Conservation (phyloP, 2,329 filamentous ascomycete genomes). For the Xylaria sp. region DNA sequence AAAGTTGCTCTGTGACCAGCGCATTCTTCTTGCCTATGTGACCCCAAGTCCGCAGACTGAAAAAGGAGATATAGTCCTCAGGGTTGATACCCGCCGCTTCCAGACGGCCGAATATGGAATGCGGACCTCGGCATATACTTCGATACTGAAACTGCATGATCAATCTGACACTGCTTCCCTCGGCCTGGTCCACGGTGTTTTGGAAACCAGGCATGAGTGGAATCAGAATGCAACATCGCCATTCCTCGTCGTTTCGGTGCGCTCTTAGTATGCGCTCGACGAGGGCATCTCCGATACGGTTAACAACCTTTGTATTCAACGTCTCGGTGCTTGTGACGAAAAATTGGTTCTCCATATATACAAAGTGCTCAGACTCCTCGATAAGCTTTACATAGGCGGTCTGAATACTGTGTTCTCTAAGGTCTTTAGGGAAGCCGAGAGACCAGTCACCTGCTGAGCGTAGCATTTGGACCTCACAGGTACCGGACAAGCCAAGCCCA, state of each 20-base stretch:
- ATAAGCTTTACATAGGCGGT: conserved; percentile 96
- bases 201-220: conserved; percentile 99
- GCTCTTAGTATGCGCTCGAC: conserved; percentile 92
- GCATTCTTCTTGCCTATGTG: conserved; percentile 84
- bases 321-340: conserved; percentile 95
- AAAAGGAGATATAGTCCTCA: conserved; percentile 96
- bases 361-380: conserved; percentile 92
- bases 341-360: conserved; percentile 99
- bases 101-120: conserved; percentile 89
- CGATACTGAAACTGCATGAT: conserved; percentile 98
- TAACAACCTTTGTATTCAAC: conserved; percentile 86
- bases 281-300: conserved; percentile 92
- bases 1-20: conserved; percentile 93
- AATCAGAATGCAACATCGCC: conserved; percentile 90
- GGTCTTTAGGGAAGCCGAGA: conserved; percentile 75
- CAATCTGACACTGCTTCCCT: conserved; percentile 91
- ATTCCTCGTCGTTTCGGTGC: conserved; percentile 83
- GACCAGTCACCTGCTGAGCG: conserved; percentile 94
- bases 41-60: conserved; percentile 91
- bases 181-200: conserved; percentile 92
- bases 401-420: conserved; percentile 94
- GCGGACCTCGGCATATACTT: conserved; percentile 92
- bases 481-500: conserved; percentile 86
- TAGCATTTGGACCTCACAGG: conserved; percentile 95
- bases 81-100: conserved; percentile 85